Base-by-base conservation (phyloP, 1,284 basidiomycete genomes). In the Rhodofomes roseus region DNA sequence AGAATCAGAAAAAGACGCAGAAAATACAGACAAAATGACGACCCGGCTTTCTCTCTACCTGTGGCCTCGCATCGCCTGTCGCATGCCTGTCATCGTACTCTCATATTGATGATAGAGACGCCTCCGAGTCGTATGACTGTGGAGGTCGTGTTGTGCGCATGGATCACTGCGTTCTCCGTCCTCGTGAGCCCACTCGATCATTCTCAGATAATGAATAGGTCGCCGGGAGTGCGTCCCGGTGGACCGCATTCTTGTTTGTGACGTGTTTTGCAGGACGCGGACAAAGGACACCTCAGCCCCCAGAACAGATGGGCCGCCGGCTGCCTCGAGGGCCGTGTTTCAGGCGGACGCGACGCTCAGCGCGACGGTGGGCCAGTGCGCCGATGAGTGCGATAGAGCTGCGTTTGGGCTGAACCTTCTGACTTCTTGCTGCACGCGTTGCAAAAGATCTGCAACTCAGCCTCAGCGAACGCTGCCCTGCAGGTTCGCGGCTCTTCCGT, bases 1-100 rank as follows among this genome's bases (percentile, higher is more conserved):
- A 69, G 67, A 68, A 65, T 54, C 52, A 56, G 66, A 69, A 69
- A 69, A 69, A 69, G 67, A 69, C 66, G 63, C 65, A 55, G 65
- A 69, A 69, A 69, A 69, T 61, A 62, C 60, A 63, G 60, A 62
- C 61, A 69, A 66, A 69, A 67, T 52, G 60, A 59, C 55, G 57
- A 50, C 39, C 53, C 31, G 31, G 18, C 37, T 39, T 44, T 29
- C 5, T 48, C 23, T 23, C 22, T 5, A 25, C 41, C n/a, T 16
- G 5, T 29, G 25, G 27, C 29, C 18, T 37, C 22, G 31, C 27
- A 18, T 48, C 16, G 23, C 20, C 3, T 39, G 23, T 48, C 16
- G 23, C 20, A 18, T 39, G 23, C 25, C 8, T 18, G 23, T 4
- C 4, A 14, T 22, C 44, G 4, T 46, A 11, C 31, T 34, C 4